Percentiles rank a stretch among this genome's conserved stretches.
Conservation (phyloP, 768 basidiomycete species). For the Rhizopogon vulgaris region DNA sequence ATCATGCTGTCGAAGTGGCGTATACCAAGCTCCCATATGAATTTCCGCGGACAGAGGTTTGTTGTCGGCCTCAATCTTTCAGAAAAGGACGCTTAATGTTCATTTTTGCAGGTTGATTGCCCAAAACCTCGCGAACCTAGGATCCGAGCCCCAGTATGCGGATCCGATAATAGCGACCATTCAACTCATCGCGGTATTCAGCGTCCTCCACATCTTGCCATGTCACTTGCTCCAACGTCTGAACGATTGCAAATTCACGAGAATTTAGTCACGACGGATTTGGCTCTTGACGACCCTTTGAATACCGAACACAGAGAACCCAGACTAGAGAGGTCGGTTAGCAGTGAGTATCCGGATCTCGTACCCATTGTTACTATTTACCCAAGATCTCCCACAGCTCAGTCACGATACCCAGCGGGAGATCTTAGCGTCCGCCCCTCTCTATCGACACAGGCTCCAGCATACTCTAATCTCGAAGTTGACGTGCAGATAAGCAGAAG, state of each 20-base stretch:
- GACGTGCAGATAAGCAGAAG: slow-evolving; percentile 34
- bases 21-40: not conserved
- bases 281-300: not conserved
- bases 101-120: not conserved
- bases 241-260: not conserved
- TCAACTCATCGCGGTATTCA: not conserved
- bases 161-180: not conserved
- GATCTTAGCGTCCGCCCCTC: slow-evolving; percentile 1
- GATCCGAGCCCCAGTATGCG: no score
- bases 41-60: not conserved
- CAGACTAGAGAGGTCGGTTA: not conserved
- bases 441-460: not conserved
- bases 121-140: not conserved
- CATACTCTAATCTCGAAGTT: slow-evolving; percentile 17
- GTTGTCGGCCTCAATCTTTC: not conserved
- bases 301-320: no score
- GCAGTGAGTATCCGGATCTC: no score
- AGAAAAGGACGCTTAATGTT: slow-evolving; percentile 2
- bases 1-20: no score
- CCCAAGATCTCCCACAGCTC: not conserved
- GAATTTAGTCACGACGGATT: not conserved
- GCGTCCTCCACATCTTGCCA: not conserved
- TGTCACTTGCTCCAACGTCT: not conserved
- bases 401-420: not conserved
- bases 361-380: not conserved